Conservation (phyloP, 2,329 filamentous ascomycete genomes). For the Claviceps sp. region DNA sequence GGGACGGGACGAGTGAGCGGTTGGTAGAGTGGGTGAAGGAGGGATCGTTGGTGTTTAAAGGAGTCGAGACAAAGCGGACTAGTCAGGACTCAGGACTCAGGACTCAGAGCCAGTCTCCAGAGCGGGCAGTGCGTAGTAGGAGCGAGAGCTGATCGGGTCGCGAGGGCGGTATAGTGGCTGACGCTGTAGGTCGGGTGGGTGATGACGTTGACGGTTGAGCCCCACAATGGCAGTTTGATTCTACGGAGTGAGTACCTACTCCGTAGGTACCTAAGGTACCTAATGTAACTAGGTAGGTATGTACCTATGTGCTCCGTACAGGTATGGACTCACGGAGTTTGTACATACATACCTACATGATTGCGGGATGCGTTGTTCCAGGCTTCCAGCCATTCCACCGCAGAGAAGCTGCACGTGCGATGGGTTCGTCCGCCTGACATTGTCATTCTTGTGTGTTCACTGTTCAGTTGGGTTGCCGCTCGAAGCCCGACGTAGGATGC, state of each 20-base stretch:
- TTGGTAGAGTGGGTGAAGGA: too few relatives aligned
- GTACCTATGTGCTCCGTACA: too few relatives aligned
- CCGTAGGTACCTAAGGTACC: too few relatives aligned
- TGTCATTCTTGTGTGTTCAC: not conserved
- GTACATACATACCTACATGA: not conserved
- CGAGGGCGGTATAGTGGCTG: too few relatives aligned
- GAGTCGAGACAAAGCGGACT: not conserved
- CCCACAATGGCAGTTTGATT: not conserved
- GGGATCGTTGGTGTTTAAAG: not conserved
- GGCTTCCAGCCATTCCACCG: too few relatives aligned
- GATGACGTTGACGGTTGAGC: conserved; percentile 7
- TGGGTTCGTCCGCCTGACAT: not conserved
- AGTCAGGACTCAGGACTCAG: too few relatives aligned
- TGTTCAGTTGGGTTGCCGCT: not conserved
- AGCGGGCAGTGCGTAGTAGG: not conserved
- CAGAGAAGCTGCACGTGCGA: not conserved
- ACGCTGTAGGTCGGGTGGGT: not conserved
- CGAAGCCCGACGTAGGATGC: not conserved
- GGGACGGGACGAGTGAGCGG: too few relatives aligned
- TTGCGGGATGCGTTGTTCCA: not conserved
- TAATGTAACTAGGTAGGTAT: too few relatives aligned
- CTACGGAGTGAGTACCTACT: too few relatives aligned
- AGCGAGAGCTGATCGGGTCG: not conserved
- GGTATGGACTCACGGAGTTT: too few relatives aligned
- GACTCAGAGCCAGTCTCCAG: not conserved